A percentile compares a stretch with the other conserved stretches of the same genome.
phyloP scores from a whole-genome alignment of 1,139 yeast genomes.

The Torulaspora pretoriensis region DNA sequence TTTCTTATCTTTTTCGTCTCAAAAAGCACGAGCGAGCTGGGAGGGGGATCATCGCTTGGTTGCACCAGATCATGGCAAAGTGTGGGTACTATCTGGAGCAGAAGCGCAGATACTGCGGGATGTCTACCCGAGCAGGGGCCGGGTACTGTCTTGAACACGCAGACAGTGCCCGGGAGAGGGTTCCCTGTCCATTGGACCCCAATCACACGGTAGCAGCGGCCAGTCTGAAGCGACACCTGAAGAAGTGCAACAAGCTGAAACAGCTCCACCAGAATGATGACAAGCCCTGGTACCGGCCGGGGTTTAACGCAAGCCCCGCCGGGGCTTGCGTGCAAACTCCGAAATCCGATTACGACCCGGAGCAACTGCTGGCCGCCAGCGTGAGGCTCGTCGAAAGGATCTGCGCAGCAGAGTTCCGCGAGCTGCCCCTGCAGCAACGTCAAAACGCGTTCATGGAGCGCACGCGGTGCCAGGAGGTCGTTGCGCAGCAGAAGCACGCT shows the following conservation, averaged over 20 bases:
- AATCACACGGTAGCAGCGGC: slow-evolving; percentile 67
- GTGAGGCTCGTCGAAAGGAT: slow-evolving; percentile 36
- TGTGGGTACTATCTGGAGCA: slow-evolving; percentile 12
- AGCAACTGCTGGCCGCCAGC: slow-evolving; percentile 30
- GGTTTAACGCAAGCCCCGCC: slow-evolving; percentile 21
- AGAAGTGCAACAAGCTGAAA: slow-evolving; percentile 54
- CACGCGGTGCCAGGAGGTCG: slow-evolving; percentile 41
- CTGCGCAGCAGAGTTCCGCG: slow-evolving; percentile 27
- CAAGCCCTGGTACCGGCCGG: slow-evolving; percentile 23
- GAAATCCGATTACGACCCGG: slow-evolving; percentile 3
- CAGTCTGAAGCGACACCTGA: slow-evolving; percentile 53
- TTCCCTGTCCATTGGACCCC: slow-evolving; percentile 76
- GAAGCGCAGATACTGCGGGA: slow-evolving; percentile 13
- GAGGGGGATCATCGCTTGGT: no score
- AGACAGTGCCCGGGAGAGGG: slow-evolving; percentile 36
- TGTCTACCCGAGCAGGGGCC: slow-evolving; percentile 9
- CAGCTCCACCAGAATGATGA: slow-evolving; percentile 41
- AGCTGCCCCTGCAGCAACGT: slow-evolving; percentile 26
- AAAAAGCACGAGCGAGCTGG: no score
- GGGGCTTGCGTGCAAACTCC: background rate
- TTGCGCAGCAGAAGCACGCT: slow-evolving; percentile 68
- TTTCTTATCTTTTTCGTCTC: no score
- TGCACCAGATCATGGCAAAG: background rate
- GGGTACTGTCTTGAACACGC: slow-evolving; percentile 11
- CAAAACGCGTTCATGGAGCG: slow-evolving; percentile 29